Conservation (phyloP, 345 rosid genomes). For the Camelina sativa region DNA sequence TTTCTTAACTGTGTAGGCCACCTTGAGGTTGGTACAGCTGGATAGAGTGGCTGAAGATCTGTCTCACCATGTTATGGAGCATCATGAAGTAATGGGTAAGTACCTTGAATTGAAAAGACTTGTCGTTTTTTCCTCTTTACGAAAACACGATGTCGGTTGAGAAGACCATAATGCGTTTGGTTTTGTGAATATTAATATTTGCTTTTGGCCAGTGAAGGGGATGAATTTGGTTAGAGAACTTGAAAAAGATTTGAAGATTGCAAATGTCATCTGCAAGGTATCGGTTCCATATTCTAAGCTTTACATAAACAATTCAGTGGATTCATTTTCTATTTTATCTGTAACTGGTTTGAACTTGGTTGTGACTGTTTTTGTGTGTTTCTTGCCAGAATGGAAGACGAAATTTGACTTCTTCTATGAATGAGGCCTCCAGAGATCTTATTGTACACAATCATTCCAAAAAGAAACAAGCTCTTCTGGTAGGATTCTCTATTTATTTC, state of each 20-base stretch:
- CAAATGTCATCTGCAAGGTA: conserved; percentile 95
- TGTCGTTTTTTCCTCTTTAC: not conserved
- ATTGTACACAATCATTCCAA: conserved; percentile 87
- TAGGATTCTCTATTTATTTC: conserved; percentile 42
- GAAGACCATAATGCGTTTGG: not conserved
- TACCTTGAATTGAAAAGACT: conserved; percentile 12
- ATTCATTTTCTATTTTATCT: conserved; percentile 20
- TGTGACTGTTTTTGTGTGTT: conserved; percentile 31
- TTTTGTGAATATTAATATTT: conserved; percentile 34
- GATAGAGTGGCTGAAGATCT: conserved; percentile 83
- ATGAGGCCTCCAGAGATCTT: conserved; percentile 98
- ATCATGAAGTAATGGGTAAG: conserved; percentile 99
- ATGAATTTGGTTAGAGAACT: conserved; percentile 97
- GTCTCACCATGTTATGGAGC: conserved; percentile 89
- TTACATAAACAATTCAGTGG: not conserved
- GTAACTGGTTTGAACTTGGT: conserved; percentile 37
- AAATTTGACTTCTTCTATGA: conserved; percentile 87
- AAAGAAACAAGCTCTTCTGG: conserved; percentile 95
- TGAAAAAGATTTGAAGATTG: conserved; percentile 96
- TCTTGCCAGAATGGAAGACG: conserved; percentile 91
- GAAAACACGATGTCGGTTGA: not conserved
- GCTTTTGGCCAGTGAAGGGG: conserved; percentile 98
- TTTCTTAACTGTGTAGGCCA: conserved; percentile 59
- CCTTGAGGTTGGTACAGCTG: conserved; percentile 84
- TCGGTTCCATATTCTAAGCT: conserved; percentile 35